A percentile compares a stretch with the other conserved stretches of the same genome.
phyloP scores from a whole-genome alignment of 495 filamentous ascomycete genomes.

The Bombardia bombarda region DNA sequence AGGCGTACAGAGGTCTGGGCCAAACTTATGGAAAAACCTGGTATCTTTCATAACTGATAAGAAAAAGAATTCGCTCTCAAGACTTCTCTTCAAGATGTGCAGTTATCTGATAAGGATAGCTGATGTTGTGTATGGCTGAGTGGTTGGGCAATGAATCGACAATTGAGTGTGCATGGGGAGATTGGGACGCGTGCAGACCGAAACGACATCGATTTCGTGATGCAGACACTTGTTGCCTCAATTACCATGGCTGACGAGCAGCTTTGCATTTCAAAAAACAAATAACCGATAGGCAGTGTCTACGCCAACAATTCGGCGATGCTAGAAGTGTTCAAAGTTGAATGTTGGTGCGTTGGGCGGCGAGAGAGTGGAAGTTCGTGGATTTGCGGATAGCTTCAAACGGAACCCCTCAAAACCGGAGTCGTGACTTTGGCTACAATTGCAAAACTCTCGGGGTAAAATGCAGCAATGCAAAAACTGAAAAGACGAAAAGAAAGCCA shows the following conservation, averaged over 20 bases:
- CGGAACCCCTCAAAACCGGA: neutral
- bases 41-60: no score
- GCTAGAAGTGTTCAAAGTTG: neutral
- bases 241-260: neutral
- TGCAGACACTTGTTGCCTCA: conserved; percentile 2
- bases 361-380: conserved; percentile 6
- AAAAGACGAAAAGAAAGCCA: conserved; percentile 15
- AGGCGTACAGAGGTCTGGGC: no score
- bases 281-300: neutral
- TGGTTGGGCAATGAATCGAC: no score
- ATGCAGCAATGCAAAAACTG: neutral
- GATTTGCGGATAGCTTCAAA: conserved; percentile 37
- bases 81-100: no score
- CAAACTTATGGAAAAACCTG: no score
- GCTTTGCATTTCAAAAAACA: neutral
- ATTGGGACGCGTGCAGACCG: no score
- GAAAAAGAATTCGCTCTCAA: no score
- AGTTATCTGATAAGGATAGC: no score
- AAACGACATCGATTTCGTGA: conserved; percentile 13
- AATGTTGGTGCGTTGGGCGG: conserved; percentile 1
- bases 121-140: no score
- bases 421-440: neutral
- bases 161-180: no score
- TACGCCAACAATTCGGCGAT: conserved; percentile 1
- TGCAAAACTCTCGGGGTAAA: neutral